phyloP scores from a whole-genome alignment of 257 asterid species.

The Primulina eburnea region DNA sequence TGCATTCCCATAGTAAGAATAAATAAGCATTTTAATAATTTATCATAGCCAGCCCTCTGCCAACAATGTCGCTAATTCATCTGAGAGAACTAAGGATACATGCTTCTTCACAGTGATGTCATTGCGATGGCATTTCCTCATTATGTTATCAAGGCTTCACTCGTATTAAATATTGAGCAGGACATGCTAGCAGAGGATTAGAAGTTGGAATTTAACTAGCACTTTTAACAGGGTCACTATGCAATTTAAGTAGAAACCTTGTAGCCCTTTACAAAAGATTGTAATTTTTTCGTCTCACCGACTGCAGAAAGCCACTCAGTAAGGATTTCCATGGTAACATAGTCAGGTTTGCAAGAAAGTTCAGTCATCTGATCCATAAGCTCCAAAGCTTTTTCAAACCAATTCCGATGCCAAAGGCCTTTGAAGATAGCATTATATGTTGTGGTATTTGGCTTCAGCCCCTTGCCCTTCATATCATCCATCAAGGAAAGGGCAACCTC shows the following conservation, averaged over 20 bases:
- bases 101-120: not conserved
- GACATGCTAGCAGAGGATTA: not conserved
- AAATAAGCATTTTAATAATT: not conserved
- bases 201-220: not conserved
- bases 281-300: constrained; percentile 58
- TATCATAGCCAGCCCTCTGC: not conserved
- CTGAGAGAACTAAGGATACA: not conserved
- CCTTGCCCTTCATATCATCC: constrained; percentile 67
- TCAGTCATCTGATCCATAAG: constrained; percentile 82
- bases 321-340: constrained; percentile 72
- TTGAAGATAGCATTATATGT: constrained; percentile 75
- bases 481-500: constrained; percentile 60
- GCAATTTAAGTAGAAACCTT: constrained; percentile 39
- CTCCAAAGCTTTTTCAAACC: constrained; percentile 56
- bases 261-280: constrained; percentile 47
- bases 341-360: constrained; percentile 67
- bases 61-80: too few relatives aligned
- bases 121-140: not conserved
- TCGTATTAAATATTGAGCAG: not conserved
- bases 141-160: not conserved
- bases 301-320: constrained; percentile 71
- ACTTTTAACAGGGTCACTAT: constrained; percentile 6
- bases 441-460: constrained; percentile 54
- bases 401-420: constrained; percentile 62
- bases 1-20: not conserved